phyloP scores from a whole-genome alignment of 2,329 filamentous ascomycete genomes.

The Nigrospora osmanthi region DNA sequence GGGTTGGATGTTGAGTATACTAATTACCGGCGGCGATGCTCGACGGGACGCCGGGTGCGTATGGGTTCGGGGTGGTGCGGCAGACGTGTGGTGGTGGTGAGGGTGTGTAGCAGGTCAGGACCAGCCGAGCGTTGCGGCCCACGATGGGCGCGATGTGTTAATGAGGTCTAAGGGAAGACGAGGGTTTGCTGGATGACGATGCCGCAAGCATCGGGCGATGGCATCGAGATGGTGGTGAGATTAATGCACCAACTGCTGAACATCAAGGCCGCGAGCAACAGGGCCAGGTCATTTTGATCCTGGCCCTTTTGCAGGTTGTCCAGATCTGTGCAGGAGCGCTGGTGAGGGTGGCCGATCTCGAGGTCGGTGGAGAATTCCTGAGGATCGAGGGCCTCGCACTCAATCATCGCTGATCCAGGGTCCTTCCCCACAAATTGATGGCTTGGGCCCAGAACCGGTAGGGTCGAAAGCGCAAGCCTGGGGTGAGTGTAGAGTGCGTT shows the following conservation, averaged over 20 bases:
- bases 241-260: background rate
- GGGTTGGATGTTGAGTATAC: background rate
- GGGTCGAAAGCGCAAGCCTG: background rate
- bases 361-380: background rate
- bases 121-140: background rate
- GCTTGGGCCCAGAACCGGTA: too few species aligned
- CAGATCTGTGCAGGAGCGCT: background rate
- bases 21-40: background rate
- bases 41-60: too few species aligned
- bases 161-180: background rate
- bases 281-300: background rate
- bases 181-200: background rate
- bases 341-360: constrained; percentile 1
- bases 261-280: background rate
- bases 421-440: too few species aligned
- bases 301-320: background rate
- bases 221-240: constrained; percentile 1
- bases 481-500: background rate
- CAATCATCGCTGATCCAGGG: background rate
- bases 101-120: background rate
- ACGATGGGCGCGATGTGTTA: background rate
- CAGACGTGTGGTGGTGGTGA: background rate
- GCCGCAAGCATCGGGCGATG: background rate
- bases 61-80: background rate
- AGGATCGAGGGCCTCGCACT: background rate